Base-by-base conservation (phyloP, 2,329 filamentous ascomycete species). In the Podosphaera aphanis region DNA sequence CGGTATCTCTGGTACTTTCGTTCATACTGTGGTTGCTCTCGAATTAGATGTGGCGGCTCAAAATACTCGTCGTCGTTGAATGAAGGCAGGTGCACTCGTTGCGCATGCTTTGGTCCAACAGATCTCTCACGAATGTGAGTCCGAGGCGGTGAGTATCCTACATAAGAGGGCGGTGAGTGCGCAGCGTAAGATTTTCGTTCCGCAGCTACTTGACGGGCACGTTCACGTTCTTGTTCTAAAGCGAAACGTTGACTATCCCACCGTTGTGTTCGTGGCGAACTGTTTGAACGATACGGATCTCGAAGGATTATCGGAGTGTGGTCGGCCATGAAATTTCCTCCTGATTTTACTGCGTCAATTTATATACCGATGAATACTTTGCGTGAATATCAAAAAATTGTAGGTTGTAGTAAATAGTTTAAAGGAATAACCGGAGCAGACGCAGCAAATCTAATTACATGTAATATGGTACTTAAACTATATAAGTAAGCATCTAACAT, bases 181-280 rank as follows among this genome's bases (percentile, higher is more conserved):
- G 25, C 27, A 62, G 51, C 64, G 65, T 65, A 43, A 11, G 51
- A 48, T 29, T 77, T 71, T 46, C 66, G 64, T 48, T 73, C 69
- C 48, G 71, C 67, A 48, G 65, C 66, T 43, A 64, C 62, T 27
- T 23, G 13, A n/a, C 23, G 20, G 16, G 56, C 60, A 44, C 64
- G 63, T 8, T 42, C 23, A 5, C 16, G 23, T 29, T 57, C 61
- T 46, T 51, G 46, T 47, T 68, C 65, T 46, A 57, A 56, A 31
- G 57, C 51, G 53, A 70, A 67, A 50, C 71, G 71, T 50, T 72
- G 71, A 41, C 64, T 65, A 53, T 77, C 71, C 70, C 70, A 76
- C 53, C 54, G 19, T 53, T 54, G 27, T 51, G 47, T 38, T 49
- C 49, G 44, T 62, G 60, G 23, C 58, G 59, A 15, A 27, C 44